A percentile compares a stretch with the other conserved stretches of the same genome.
phyloP scores from a whole-genome alignment of 2,329 filamentous ascomycete genomes.

The Alternaria postmessia region DNA sequence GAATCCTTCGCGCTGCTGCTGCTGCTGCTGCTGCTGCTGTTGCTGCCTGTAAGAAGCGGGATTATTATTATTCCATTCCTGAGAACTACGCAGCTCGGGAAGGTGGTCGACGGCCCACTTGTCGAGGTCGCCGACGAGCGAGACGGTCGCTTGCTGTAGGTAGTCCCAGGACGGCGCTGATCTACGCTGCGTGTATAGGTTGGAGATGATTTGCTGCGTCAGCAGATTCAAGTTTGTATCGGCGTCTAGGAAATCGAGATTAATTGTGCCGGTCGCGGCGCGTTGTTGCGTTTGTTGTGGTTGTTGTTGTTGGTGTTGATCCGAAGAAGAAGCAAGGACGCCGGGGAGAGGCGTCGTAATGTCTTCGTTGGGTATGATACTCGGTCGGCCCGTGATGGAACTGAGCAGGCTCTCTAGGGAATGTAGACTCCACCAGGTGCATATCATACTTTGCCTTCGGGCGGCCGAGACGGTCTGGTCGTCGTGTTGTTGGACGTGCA shows the following conservation, averaged over 20 bases:
- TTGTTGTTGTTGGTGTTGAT: no score
- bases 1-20: slow-evolving; percentile 3
- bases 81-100: not conserved
- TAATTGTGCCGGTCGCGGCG: no score
- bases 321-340: not conserved
- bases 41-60: no score
- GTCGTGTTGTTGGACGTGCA: slow-evolving; percentile 47
- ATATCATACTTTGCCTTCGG: slow-evolving; percentile 39
- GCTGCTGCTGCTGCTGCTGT: no score
- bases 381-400: slow-evolving; percentile 48
- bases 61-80: no score
- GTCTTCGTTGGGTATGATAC: slow-evolving; percentile 37
- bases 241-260: slow-evolving; percentile 11
- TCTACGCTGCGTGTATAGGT: slow-evolving; percentile 42
- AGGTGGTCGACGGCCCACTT: slow-evolving; percentile 32
- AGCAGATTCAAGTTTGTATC: slow-evolving; percentile 9
- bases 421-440: slow-evolving; percentile 50
- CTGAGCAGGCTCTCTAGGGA: slow-evolving; percentile 44
- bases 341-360: slow-evolving; percentile 37
- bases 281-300: no score
- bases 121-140: slow-evolving; percentile 36
- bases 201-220: slow-evolving; percentile 19
- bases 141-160: slow-evolving; percentile 36
- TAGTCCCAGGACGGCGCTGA: slow-evolving; percentile 40
- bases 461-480: slow-evolving; percentile 20